Conservation (phyloP, 805 yeast genomes). For the Barnettozyma salicaria region DNA sequence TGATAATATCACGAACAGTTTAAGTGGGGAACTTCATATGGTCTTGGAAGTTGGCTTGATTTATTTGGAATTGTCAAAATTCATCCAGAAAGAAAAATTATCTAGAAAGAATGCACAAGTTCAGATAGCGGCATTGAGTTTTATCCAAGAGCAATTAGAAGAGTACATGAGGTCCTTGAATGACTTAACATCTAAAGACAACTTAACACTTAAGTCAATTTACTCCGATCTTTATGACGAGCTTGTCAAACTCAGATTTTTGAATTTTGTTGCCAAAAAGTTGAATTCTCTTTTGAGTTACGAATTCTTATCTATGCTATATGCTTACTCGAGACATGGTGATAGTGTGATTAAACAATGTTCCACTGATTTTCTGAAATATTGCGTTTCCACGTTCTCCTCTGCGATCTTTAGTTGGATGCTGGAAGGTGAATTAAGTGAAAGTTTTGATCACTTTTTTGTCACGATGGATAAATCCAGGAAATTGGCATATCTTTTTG, state of each 20-base stretch:
- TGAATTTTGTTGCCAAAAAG: conserved; percentile 38
- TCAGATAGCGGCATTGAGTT: conserved; percentile 53
- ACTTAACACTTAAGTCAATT: conserved; percentile 27
- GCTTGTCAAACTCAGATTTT: conserved; percentile 50
- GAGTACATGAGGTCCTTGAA: conserved; percentile 40
- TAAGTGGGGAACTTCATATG: conserved; percentile 47
- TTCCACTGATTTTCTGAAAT: conserved; percentile 38
- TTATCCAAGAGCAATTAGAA: conserved; percentile 37
- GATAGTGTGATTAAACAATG: conserved; percentile 45
- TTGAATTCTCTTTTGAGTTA: conserved; percentile 35
- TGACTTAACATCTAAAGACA: conserved; percentile 34
- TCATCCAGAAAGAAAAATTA: conserved; percentile 28
- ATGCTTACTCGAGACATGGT: conserved; percentile 52
- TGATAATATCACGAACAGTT: conserved; percentile 44
- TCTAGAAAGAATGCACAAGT: conserved; percentile 41
- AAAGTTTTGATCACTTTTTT: conserved; percentile 55
- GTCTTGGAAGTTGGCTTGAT: conserved; percentile 70
- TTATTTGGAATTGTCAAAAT: conserved; percentile 40
- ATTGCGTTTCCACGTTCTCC: conserved; percentile 52
- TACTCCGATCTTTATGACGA: conserved; percentile 41
- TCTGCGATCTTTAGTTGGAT: conserved; percentile 63
- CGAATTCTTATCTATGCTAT: conserved; percentile 48
- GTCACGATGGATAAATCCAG: conserved; percentile 5
- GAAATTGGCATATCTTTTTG: conserved; percentile 15
- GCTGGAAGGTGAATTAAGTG: conserved; percentile 53